Evolutionary conservation across 1,284 basidiomycete genomes (phyloP).

Genomic region (Athelia sp.): DNA sequence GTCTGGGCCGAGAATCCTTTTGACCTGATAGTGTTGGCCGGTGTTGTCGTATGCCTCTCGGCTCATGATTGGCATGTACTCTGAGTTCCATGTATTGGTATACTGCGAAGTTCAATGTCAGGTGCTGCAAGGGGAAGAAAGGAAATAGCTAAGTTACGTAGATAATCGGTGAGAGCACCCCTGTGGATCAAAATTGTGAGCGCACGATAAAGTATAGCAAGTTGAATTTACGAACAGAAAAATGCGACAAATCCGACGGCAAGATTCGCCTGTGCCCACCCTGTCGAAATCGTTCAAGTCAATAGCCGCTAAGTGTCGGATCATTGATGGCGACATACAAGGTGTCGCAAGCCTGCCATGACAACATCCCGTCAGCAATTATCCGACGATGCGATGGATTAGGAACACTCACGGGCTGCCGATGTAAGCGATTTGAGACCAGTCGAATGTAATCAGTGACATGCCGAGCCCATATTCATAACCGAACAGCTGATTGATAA

Average conservation of each 20-base stretch:
- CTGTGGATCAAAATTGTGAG: conserved; percentile 1
- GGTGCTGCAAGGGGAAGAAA: not conserved
- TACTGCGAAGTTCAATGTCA: not conserved
- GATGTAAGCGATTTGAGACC: conserved; percentile 38
- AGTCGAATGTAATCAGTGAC: conserved; percentile 36
- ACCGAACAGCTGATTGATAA: conserved; percentile 10
- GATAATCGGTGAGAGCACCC: conserved; percentile 45
- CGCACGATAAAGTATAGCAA: not conserved
- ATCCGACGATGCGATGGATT: not conserved
- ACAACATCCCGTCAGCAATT: not conserved
- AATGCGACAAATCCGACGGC: conserved; percentile 55
- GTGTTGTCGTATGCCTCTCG: conserved; percentile 34
- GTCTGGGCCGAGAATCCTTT: conserved; percentile 42
- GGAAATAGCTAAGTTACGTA: not conserved
- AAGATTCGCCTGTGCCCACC: conserved; percentile 55
- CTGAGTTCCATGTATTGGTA: conserved; percentile 24
- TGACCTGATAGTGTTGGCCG: conserved; percentile 52
- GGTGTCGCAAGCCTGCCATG: not conserved
- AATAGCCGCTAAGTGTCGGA: too few species aligned
- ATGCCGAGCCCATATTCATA: conserved; percentile 28
- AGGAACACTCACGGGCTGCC: conserved; percentile 26
- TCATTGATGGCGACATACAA: too few species aligned
- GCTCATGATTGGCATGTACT: conserved; percentile 30
- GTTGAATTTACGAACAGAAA: conserved; percentile 23
- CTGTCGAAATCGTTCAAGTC: not conserved